Evolutionary conservation across 208 protist genomes (phyloP).

Genomic region (Trypanosoma caninum): DNA sequence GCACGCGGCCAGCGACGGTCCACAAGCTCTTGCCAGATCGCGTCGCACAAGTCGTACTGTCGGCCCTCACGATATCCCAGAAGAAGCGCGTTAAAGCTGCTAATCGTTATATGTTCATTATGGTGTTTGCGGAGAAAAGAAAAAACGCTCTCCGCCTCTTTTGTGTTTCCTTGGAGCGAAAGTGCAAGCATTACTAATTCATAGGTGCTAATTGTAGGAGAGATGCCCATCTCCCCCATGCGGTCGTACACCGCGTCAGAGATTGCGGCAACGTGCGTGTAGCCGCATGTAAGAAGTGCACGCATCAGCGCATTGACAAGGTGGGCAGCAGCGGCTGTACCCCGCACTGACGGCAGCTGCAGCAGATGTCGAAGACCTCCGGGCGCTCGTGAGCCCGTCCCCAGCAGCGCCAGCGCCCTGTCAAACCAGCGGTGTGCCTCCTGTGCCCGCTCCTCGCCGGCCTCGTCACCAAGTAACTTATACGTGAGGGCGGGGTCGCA

Average conservation of each 20-base stretch:
- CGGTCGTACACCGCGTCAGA: constrained; percentile 70
- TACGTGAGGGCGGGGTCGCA: constrained; percentile 74
- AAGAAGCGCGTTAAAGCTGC: constrained; percentile 76
- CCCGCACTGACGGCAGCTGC: neutral
- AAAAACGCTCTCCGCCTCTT: constrained; percentile 73
- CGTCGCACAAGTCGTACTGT: constrained; percentile 71
- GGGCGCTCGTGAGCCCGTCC: neutral
- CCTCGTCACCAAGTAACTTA: constrained; percentile 70
- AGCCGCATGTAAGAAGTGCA: constrained; percentile 72
- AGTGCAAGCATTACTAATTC: constrained; percentile 68
- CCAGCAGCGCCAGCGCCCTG: constrained; percentile 40
- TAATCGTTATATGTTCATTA: constrained; percentile 53
- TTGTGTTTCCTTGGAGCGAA: constrained; percentile 64
- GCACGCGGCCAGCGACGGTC: constrained; percentile 82
- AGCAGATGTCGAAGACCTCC: neutral
- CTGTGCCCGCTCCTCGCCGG: constrained; percentile 68
- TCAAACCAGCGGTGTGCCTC: constrained; percentile 81
- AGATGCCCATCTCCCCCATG: constrained; percentile 64
- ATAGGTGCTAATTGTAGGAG: constrained; percentile 79
- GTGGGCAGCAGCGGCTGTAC: constrained; percentile 55
- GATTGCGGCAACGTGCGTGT: constrained; percentile 63
- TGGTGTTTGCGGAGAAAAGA: constrained; percentile 65
- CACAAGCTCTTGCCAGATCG: constrained; percentile 77
- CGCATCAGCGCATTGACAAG: constrained; percentile 78
- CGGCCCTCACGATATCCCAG: constrained; percentile 71